phyloP scores from a whole-genome alignment of 2,329 filamentous ascomycete genomes.

The Xylaria sp. region DNA sequence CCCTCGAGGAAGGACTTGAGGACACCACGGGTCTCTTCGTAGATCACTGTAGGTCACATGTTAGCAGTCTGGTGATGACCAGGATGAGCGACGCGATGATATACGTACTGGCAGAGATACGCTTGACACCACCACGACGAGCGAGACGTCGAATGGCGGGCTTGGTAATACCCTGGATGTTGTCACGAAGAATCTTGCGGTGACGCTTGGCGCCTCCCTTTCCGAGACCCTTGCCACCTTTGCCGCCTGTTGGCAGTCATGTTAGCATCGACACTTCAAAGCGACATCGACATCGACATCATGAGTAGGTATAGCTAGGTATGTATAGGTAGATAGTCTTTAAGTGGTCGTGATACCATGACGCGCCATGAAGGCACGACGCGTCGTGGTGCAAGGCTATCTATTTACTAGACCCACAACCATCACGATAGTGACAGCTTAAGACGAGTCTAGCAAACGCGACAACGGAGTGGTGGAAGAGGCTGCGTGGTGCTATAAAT shows the following conservation, averaged over 20 bases:
- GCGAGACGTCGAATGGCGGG: conserved; percentile 97
- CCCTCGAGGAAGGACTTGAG: conserved; percentile 80
- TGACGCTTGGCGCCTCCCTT: conserved; percentile 99
- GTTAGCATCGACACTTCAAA: too few relatives aligned
- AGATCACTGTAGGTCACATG: conserved; percentile 55
- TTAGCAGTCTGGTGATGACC: background rate
- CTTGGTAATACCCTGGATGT: conserved; percentile 99
- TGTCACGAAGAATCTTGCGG: conserved; percentile 98
- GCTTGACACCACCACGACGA: conserved; percentile 99
- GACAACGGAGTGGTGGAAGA: conserved; percentile 13
- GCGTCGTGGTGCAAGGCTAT: conserved; percentile 25
- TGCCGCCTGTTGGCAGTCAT: conserved; percentile 59
- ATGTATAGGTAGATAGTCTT: background rate
- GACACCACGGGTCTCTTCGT: conserved; percentile 77
- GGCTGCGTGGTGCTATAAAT: conserved; percentile 6
- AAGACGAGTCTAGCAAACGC: conserved; percentile 8
- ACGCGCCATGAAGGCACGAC: conserved; percentile 23
- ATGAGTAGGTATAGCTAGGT: background rate
- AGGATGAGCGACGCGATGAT: background rate
- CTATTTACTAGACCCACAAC: conserved; percentile 23
- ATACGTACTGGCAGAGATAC: conserved; percentile 85
- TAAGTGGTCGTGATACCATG: background rate
- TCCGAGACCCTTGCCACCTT: conserved; percentile 95
- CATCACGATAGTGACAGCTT: conserved; percentile 8
- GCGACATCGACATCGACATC: too few relatives aligned